A percentile compares a stretch with the other conserved stretches of the same genome.
These are phyloP conservation scores for Thelephora ganbajun DNA, from an alignment of 768 basidiomycete genomes.

Conservation along the genomic window DNA sequence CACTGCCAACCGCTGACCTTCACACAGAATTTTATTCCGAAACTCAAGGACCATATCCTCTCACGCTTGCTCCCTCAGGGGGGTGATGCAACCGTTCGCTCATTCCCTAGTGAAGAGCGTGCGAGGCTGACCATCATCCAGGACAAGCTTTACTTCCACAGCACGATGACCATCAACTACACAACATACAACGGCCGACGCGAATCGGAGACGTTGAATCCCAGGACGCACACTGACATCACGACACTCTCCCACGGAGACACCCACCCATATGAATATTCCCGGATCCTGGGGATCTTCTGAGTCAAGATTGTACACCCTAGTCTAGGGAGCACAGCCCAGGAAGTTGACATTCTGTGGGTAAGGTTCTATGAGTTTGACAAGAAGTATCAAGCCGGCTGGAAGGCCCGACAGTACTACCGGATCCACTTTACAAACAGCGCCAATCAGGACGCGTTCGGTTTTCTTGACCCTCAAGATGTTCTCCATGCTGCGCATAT, in stretches of 20 bases:
- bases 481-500: slow-evolving; percentile 28
- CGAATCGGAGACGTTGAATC: slow-evolving; percentile 10
- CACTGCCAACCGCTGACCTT: not conserved
- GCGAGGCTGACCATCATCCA: slow-evolving; percentile 4
- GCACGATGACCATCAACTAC: slow-evolving; percentile 9
- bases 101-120: slow-evolving; percentile 4
- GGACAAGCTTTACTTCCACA: slow-evolving; percentile 11
- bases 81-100: slow-evolving; percentile 7
- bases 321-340: no score
- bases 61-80: slow-evolving; percentile 5
- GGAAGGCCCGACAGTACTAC: slow-evolving; percentile 17
- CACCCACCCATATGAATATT: slow-evolving; percentile 17
- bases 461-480: slow-evolving; percentile 29
- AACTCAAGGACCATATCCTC: slow-evolving; percentile 13
- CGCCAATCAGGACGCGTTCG: slow-evolving; percentile 20
- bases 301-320: slow-evolving; percentile 13
- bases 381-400: slow-evolving; percentile 8
- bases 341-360: slow-evolving; percentile 1
- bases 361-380: slow-evolving; percentile 1
- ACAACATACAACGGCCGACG: slow-evolving; percentile 12
- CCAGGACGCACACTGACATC: slow-evolving; percentile 7
- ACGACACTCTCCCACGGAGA: slow-evolving; percentile 9
- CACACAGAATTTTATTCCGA: slow-evolving; percentile 8
- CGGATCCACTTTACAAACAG: slow-evolving; percentile 24
- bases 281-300: slow-evolving; percentile 14